phyloP scores from a whole-genome alignment of 106 monocot genomes.

The Allium fistulosum region DNA sequence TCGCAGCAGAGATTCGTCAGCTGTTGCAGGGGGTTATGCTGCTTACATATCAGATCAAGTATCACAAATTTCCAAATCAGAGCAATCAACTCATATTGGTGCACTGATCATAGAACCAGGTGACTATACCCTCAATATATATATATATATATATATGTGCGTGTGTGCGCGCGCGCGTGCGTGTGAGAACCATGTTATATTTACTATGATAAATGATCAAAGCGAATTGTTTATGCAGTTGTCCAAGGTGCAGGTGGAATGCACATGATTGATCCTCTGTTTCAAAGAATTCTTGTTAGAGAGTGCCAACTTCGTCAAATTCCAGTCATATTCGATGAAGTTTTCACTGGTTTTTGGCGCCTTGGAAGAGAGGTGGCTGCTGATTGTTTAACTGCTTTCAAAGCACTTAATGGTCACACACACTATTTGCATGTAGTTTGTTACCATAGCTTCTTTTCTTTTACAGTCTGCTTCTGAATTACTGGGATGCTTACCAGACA shows the following conservation, averaged over 20 bases:
- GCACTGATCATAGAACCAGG: conserved; percentile 96
- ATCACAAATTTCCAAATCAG: conserved; percentile 29
- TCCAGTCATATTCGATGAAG: conserved; percentile 97
- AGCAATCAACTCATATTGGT: conserved; percentile 32
- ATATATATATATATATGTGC: no score
- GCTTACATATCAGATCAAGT: conserved; percentile 64
- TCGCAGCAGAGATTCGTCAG: conserved; percentile 52
- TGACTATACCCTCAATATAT: conserved; percentile 8
- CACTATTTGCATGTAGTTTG: neutral
- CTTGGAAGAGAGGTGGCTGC: conserved; percentile 68
- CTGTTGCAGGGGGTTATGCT: conserved; percentile 45
- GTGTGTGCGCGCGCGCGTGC: no score
- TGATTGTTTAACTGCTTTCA: no score
- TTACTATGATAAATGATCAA: neutral
- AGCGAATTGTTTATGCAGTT: conserved; percentile 34
- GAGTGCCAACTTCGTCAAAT: conserved; percentile 60
- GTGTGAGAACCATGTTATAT: no score
- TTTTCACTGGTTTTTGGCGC: conserved; percentile 98
- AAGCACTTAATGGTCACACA: neutral
- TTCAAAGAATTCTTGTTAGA: conserved; percentile 75
- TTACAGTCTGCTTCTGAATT: conserved; percentile 87
- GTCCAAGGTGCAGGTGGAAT: conserved; percentile 93
- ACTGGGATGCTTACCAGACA: conserved; percentile 77
- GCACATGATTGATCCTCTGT: conserved; percentile 98
- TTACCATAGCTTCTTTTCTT: neutral